phyloP scores from a whole-genome alignment of 202 grass and related monocot species.

The Dendrocalamus latiflorus region DNA sequence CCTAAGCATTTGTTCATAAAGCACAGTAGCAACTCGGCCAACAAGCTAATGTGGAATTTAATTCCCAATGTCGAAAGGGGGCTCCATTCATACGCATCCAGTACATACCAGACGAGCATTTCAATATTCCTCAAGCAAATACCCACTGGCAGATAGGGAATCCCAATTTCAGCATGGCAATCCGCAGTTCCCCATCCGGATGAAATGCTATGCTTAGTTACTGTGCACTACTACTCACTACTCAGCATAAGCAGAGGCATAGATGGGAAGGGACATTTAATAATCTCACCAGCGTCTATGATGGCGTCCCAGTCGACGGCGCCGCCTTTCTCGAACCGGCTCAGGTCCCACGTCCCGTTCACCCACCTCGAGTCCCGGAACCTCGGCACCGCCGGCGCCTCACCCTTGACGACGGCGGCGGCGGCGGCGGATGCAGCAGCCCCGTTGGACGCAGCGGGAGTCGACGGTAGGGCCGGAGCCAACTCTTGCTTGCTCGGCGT shows the following conservation, averaged over 20 bases:
- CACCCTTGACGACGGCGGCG: not conserved
- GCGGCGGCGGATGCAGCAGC: not conserved
- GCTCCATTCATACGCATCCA: not conserved
- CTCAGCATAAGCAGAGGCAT: not conserved
- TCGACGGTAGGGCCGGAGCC: not conserved
- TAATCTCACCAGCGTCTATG: constrained; percentile 74
- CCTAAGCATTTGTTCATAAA: constrained; percentile 3
- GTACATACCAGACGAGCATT: not conserved
- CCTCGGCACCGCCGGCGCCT: not conserved
- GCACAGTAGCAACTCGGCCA: not conserved
- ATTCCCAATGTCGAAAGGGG: not conserved
- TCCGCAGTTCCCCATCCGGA: not conserved
- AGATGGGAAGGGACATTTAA: not conserved
- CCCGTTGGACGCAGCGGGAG: constrained; percentile 33
- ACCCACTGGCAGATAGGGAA: not conserved
- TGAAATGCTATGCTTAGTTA: not conserved
- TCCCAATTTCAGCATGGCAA: not conserved
- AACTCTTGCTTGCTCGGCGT: constrained; percentile 16
- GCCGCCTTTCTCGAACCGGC: constrained; percentile 59
- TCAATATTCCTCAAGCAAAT: not conserved
- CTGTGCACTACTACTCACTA: not conserved
- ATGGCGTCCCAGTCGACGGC: constrained; percentile 83
- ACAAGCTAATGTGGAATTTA: not conserved
- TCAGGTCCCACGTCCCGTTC: constrained; percentile 83
- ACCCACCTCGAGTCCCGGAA: constrained; percentile 81